Conservation (phyloP, 1,139 yeast species). For the Sugiyamaella japonica region DNA sequence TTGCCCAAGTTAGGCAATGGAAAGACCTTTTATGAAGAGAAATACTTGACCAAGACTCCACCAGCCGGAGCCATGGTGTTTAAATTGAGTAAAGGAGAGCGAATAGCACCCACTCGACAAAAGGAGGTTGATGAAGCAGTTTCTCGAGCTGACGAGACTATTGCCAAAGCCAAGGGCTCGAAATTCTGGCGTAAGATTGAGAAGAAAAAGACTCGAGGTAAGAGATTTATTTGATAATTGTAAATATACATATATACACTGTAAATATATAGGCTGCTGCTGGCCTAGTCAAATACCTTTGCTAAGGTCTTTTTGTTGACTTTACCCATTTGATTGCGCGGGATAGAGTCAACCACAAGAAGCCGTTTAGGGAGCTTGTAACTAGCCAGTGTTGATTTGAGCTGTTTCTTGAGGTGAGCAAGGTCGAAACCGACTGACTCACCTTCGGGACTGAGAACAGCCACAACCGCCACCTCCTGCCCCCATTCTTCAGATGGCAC, state of each 20-base stretch:
- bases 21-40: conserved; percentile 77
- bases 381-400: conserved; percentile 34
- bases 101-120: conserved; percentile 62
- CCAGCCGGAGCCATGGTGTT: conserved; percentile 78
- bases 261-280: too few relatives aligned
- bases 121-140: conserved; percentile 64
- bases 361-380: conserved; percentile 39
- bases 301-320: conserved; percentile 40
- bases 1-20: conserved; percentile 70
- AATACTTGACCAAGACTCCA: conserved; percentile 66
- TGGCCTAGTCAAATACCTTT: conserved; percentile 24
- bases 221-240: conserved; percentile 11
- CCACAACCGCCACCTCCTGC: conserved; percentile 41
- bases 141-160: conserved; percentile 68
- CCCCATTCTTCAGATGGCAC: conserved; percentile 42
- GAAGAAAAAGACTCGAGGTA: conserved; percentile 24
- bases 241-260: too few relatives aligned
- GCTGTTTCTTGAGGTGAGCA: conserved; percentile 31
- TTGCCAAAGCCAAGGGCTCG: conserved; percentile 61
- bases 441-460: conserved; percentile 29
- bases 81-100: conserved; percentile 80
- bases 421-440: conserved; percentile 22
- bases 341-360: conserved; percentile 34
- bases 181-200: conserved; percentile 36
- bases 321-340: conserved; percentile 42